Percentiles rank a stretch among this genome's conserved stretches.
phyloP scores from a whole-genome alignment of 345 rosid species.

The Aethionema arabicum region DNA sequence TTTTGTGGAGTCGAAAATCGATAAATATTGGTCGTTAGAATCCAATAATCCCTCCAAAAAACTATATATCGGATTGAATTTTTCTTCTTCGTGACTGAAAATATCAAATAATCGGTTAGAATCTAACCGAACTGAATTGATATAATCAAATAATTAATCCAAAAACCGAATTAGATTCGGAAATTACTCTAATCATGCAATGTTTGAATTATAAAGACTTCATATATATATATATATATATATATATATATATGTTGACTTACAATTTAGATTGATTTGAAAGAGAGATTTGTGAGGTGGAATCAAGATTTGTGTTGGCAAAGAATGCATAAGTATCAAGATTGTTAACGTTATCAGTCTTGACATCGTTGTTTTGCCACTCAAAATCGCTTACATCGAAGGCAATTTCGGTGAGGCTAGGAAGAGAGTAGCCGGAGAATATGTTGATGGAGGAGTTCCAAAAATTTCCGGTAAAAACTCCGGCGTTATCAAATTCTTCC shows the following conservation, averaged over 20 bases:
- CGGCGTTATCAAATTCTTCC: conserved; percentile 46
- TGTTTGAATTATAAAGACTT: too few species aligned
- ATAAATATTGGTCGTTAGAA: conserved; percentile 21
- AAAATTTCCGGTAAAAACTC: conserved; percentile 62
- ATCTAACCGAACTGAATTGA: too few species aligned
- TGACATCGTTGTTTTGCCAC: conserved; percentile 41
- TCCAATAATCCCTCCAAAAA: conserved; percentile 30
- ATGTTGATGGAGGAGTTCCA: conserved; percentile 50
- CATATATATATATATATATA: too few species aligned
- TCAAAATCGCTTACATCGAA: conserved; percentile 37
- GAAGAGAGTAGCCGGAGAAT: conserved; percentile 44
- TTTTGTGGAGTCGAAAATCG: conserved; percentile 6
- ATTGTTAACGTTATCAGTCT: conserved; percentile 26
- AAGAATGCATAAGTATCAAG: conserved; percentile 14
- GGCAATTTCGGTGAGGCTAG: conserved; percentile 34
- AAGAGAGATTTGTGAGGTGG: conserved; percentile 46
- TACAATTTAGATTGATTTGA: conserved; percentile 55
- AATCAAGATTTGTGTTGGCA: conserved; percentile 34
- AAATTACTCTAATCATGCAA: too few species aligned
- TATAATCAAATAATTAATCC: too few species aligned
- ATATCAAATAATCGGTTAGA: too few species aligned
- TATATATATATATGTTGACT: conserved; percentile 33
- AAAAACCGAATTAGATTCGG: too few species aligned
- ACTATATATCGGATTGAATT: conserved; percentile 2
- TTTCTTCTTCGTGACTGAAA: conserved; percentile 22